These are phyloP conservation scores for Elaeis guineensis DNA, from an alignment of 176 grass and related monocot species.

Conservation along the genomic window DNA sequence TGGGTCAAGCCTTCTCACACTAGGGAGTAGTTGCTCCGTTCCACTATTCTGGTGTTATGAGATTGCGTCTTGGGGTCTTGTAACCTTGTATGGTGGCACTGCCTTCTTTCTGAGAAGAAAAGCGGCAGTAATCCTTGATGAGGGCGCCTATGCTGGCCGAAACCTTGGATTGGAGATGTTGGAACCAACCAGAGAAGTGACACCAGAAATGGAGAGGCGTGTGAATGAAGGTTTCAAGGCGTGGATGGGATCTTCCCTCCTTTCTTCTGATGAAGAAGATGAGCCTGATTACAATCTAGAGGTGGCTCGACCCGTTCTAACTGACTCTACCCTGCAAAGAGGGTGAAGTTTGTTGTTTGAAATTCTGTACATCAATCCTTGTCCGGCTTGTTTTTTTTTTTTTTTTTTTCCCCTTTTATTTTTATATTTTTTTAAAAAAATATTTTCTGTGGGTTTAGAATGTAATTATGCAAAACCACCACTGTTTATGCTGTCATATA, in stretches of 20 bases:
- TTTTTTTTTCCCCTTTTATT: too few species aligned
- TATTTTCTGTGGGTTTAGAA: too few species aligned
- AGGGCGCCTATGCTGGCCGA: constrained; percentile 47
- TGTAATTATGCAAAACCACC: too few species aligned
- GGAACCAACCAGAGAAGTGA: constrained; percentile 44
- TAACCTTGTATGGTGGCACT: constrained; percentile 70
- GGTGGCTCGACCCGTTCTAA: constrained; percentile 32
- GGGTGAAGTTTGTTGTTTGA: constrained; percentile 9
- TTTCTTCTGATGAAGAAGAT: constrained; percentile 90
- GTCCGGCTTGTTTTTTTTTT: too few species aligned
- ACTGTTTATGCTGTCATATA: too few species aligned
- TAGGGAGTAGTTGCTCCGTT: constrained; percentile 75
- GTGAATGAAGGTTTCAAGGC: constrained; percentile 81
- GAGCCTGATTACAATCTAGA: constrained; percentile 67
- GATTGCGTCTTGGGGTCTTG: constrained; percentile 85
- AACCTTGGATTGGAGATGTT: constrained; percentile 85
- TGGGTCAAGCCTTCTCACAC: constrained; percentile 67
- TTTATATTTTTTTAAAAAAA: too few species aligned
- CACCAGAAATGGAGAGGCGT: constrained; percentile 62
- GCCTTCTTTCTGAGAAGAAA: constrained; percentile 77
- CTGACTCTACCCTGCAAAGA: constrained; percentile 16
- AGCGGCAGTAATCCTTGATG: constrained; percentile 56
- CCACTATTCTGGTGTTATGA: constrained; percentile 97
- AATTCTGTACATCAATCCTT: too few species aligned
- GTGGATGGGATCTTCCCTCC: constrained; percentile 86